Base-by-base conservation (phyloP, 495 filamentous ascomycete species). In the Tuber microsphaerosporum region DNA sequence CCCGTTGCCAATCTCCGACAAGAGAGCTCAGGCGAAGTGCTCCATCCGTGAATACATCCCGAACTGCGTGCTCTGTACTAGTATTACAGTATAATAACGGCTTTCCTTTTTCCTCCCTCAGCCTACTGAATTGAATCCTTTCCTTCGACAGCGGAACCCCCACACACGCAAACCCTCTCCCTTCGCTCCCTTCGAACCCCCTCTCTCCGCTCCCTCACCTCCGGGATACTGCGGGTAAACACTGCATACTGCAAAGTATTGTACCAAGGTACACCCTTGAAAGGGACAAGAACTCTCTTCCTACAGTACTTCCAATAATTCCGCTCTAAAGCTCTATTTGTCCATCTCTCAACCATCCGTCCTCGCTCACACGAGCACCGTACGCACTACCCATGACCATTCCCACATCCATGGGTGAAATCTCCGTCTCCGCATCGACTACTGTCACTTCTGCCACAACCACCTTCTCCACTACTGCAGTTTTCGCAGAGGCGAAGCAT, bases 121-220 rank as follows among this genome's bases (percentile, higher is more conserved):
- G 56, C 56, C 56, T 65, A 26, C 26, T 34, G 56, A 65, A 65
- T 65, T 34, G 56, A 65, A 65, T n/a, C n/a, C 26, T 65, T 65
- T 65, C 26, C 56, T 34, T 16, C 56, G 14, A 31, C 26, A 8
- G 56, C 6, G 26, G 26, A 65, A 65, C 26, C 56, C 56, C 46
- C 46, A 20, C 46, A 22, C 46, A 48, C 19, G 19, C 46, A 20
- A 48, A 48, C 46, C 46, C 46, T 22, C 20, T 37, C 34, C 34
- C 34, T 2, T 37, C 34, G 34, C 34, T 37, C 34, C 34, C 34
- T 37, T 37, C 34, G 26, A 65, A 65, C 26, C 56, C 56, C 34
- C 46, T 20, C 46, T 22, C 20, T 8, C 46, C 46, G 16, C 56
- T 65, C 31, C 56, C 14, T 65, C 56, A 65, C 56, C 56, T 34